phyloP scores from a whole-genome alignment of 2,329 filamentous ascomycete genomes.

The Fusarium agapanthi region DNA sequence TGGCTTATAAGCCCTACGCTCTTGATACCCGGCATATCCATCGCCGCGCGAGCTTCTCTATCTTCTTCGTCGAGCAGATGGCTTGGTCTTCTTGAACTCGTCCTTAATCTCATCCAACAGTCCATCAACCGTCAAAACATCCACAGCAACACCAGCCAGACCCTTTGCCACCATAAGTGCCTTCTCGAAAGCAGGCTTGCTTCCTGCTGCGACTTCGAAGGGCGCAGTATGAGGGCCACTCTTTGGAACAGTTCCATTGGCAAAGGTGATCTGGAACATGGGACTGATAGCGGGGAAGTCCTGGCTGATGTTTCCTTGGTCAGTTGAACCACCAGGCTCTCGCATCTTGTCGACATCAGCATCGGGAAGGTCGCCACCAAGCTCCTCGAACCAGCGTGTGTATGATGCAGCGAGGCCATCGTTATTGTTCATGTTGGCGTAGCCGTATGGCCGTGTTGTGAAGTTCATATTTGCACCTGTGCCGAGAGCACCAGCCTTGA shows the following conservation, averaged over 20 bases:
- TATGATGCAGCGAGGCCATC: conserved; percentile 39
- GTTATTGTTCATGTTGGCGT: conserved; percentile 46
- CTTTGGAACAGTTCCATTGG: conserved; percentile 33
- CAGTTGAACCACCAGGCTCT: conserved; percentile 38
- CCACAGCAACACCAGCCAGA: conserved; percentile 57
- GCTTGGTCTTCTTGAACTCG: conserved; percentile 30
- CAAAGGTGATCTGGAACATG: conserved; percentile 39
- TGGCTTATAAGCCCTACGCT: no score
- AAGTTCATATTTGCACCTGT: conserved; percentile 48
- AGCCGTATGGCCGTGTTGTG: conserved; percentile 44
- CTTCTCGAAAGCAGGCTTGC: conserved; percentile 55
- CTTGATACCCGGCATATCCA: no score
- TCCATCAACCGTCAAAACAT: conserved; percentile 54
- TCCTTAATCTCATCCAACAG: conserved; percentile 47
- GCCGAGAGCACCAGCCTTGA: conserved; percentile 44
- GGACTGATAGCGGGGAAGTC: conserved; percentile 42
- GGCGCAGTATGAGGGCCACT: conserved; percentile 61
- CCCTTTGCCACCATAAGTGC: conserved; percentile 58
- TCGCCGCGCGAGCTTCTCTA: no score
- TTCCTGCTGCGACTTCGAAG: conserved; percentile 61
- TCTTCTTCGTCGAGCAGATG: not conserved
- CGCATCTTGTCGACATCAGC: conserved; percentile 40
- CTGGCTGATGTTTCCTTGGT: conserved; percentile 45
- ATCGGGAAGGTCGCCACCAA: conserved; percentile 37
- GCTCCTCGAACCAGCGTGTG: conserved; percentile 33